phyloP scores from a whole-genome alignment of 306 rosid species.

The Rubus parviflorus region DNA sequence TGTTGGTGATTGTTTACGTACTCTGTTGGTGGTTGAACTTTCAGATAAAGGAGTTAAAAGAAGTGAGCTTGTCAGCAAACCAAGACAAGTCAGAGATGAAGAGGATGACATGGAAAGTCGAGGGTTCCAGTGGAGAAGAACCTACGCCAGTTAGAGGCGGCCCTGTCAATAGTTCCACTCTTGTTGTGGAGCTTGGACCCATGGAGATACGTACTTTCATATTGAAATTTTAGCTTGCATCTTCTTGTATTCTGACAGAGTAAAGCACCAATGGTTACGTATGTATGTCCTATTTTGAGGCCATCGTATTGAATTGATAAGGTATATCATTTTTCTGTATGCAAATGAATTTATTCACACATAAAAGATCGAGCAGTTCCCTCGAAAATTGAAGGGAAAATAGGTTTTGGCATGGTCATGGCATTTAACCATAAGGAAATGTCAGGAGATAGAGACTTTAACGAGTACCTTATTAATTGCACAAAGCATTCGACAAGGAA shows the following conservation, averaged over 20 bases:
- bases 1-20: background rate
- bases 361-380: background rate
- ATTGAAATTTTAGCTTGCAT: conserved; percentile 37
- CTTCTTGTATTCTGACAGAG: background rate
- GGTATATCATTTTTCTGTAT: background rate
- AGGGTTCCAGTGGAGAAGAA: conserved; percentile 37
- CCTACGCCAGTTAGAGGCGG: conserved; percentile 46
- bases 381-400: background rate
- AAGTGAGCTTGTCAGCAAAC: conserved; percentile 67
- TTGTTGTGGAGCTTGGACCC: conserved; percentile 78
- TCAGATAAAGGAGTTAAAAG: conserved; percentile 60
- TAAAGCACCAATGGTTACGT: background rate
- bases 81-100: conserved; percentile 71
- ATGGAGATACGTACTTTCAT: conserved; percentile 78
- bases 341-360: background rate
- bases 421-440: no score
- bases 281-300: background rate
- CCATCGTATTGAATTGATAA: no score
- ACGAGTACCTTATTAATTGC: no score
- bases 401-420: no score
- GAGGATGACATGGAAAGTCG: conserved; percentile 61
- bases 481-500: no score
- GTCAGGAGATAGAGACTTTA: no score
- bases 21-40: conserved; percentile 10
- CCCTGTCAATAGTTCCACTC: conserved; percentile 35